Evolutionary conservation across 2,329 filamentous ascomycete genomes (phyloP).

Genomic region (Cladophialophora immunda): DNA sequence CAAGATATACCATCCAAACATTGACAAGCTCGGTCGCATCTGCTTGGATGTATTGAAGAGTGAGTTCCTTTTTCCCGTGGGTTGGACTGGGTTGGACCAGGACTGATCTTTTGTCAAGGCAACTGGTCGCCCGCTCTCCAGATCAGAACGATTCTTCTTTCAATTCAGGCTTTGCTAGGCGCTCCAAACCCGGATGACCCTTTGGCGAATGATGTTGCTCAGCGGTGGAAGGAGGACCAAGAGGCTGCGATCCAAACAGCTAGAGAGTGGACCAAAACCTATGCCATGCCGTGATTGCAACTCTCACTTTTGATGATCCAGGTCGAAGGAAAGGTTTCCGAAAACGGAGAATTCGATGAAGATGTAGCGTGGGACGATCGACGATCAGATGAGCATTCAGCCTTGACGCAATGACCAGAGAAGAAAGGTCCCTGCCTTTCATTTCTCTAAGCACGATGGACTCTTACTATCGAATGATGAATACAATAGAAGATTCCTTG

Average conservation of each 20-base stretch:
- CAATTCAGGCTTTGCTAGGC: constrained; percentile 94
- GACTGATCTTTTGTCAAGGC: constrained; percentile 63
- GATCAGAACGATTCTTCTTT: constrained; percentile 97
- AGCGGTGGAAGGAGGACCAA: constrained; percentile 98
- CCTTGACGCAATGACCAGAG: constrained; percentile 14
- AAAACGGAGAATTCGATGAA: background rate
- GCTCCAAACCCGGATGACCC: constrained; percentile 98
- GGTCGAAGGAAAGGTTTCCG: background rate
- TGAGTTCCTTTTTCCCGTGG: constrained; percentile 53
- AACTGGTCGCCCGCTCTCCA: constrained; percentile 99
- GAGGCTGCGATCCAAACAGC: constrained; percentile 90
- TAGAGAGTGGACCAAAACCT: constrained; percentile 77
- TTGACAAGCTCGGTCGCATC: constrained; percentile 96
- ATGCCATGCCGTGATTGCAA: constrained; percentile 64
- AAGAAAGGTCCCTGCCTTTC: constrained; percentile 11
- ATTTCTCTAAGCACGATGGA: constrained; percentile 27
- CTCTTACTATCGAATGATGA: constrained; percentile 30
- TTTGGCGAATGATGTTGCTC: constrained; percentile 96
- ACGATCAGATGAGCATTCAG: constrained; percentile 1
- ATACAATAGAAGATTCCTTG: constrained; percentile 31
- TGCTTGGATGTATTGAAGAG: constrained; percentile 98
- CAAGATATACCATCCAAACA: constrained; percentile 99
- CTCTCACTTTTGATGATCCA: background rate
- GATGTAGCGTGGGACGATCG: background rate
- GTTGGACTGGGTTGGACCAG: background rate